Evolutionary conservation across 306 rosid species (phyloP), one percentile per base, ranked within the genome.

Genomic region (Cucumis cinereus): DNA sequence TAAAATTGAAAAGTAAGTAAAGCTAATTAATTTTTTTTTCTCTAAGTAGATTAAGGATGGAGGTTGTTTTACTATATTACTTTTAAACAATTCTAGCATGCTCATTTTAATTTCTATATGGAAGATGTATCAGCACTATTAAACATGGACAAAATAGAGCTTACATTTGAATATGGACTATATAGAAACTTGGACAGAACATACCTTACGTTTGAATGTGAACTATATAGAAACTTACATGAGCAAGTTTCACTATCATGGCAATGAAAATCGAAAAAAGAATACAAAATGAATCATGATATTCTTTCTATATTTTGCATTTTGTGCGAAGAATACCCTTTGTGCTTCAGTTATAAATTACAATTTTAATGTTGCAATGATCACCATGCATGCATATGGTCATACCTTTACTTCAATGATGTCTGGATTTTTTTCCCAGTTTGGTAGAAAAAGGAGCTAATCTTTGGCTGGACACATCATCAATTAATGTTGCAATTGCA

Each of bases 401-500:
- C 57, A 45, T 68, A 23, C 38, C 57, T 70, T 43, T 49, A 45
- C 16, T 47, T 70, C 58, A 49, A 24, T 43, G 19, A 22, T 76
- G 57, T 54, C 45, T 41, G 41, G 22, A 26, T 59, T 77, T 60
- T 53, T 78, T 85, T 83, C 84, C 56, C 90, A 94, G 98, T 63
- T 86, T 94, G 90, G 97, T 97, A 64, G 83, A 89, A 66, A 80
- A 67, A 52, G 89, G 88, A 55, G 81, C 86, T 75, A 59, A 82
- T 59, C 86, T 94, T 83, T 94, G 98, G 97, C 81, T 94, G 85
- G 97, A 91, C 81, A 87, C 88, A 73, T 87, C 96, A 47, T 86
- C 98, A 77, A 85, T 89, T 78, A 94, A 92, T 92, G 92, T 89
- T 83, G 99, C 96, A 72, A 89, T 92, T 85, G 95, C 87, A 62